Percentiles rank a stretch among this genome's conserved stretches.
These are phyloP conservation scores for Thuja plicata DNA, from an alignment of 83 land plant genomes.

Conservation along the genomic window DNA sequence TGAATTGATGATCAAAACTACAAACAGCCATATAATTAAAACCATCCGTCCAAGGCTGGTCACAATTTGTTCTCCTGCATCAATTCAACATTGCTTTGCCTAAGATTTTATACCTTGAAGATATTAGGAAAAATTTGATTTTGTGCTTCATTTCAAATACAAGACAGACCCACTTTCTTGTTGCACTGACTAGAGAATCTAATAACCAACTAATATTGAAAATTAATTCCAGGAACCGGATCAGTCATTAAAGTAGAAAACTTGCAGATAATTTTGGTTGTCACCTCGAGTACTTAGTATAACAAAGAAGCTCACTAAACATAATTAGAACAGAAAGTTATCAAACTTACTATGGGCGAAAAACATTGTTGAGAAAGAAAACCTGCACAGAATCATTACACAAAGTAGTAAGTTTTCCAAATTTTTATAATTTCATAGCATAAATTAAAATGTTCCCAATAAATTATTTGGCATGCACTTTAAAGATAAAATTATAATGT, in stretches of 20 bases:
- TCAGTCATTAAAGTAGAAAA: not conserved
- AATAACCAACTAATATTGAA: not conserved
- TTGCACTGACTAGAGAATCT: not conserved
- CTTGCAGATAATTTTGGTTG: not conserved
- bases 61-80: conserved; percentile 55
- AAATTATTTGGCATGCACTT: not conserved
- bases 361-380: conserved; percentile 80
- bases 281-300: not conserved
- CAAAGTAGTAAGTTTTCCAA: not conserved
- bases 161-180: not conserved
- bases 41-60: conserved; percentile 59
- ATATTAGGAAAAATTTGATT: not conserved
- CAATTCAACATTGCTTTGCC: not conserved
- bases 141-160: not conserved
- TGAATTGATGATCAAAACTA: conserved; percentile 61
- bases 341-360: conserved; percentile 70
- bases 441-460: not conserved
- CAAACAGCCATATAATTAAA: conserved; percentile 64
- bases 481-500: not conserved
- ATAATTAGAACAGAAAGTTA: not conserved
- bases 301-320: not conserved
- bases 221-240: not conserved
- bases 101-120: not conserved
- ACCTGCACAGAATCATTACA: conserved; percentile 48
- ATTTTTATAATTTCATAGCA: not conserved